A percentile compares a stretch with the other conserved stretches of the same genome.
These are phyloP conservation scores for Xylaria telfairii DNA, from an alignment of 495 filamentous ascomycete species.

Conservation along the genomic window DNA sequence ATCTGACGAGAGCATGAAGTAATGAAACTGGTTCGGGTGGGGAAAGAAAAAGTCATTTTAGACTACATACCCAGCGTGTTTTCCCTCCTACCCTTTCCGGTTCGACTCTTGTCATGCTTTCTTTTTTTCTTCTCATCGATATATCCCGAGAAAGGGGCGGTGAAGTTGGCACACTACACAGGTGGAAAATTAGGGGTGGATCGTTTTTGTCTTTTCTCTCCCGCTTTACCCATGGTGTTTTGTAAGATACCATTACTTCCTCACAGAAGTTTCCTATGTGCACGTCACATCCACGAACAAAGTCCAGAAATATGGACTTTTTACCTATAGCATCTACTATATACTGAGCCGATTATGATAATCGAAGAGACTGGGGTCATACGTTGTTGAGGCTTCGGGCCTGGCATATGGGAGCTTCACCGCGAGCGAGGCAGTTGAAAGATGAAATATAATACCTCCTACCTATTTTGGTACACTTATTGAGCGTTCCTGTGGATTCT, in stretches of 20 bases:
- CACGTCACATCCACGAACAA: background rate
- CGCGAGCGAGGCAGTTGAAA: background rate
- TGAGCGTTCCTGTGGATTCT: background rate
- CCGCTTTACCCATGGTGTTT: background rate
- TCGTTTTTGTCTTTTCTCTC: conserved; percentile 3
- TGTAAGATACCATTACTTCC: conserved; percentile 18
- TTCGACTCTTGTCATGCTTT: conserved; percentile 8
- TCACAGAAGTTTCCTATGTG: background rate
- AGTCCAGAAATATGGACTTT: background rate
- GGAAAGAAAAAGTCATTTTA: conserved; percentile 11
- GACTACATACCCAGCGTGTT: conserved; percentile 14
- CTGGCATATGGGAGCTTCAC: conserved; percentile 18
- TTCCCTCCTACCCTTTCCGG: conserved; percentile 13
- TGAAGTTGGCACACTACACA: conserved; percentile 4
- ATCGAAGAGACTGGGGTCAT: background rate
- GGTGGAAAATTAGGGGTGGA: background rate
- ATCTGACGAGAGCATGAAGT: conserved; percentile 21
- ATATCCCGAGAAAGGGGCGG: background rate
- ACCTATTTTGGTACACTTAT: background rate
- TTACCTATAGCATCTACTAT: background rate
- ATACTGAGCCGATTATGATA: background rate
- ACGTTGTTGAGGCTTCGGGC: conserved; percentile 15
- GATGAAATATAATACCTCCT: background rate
- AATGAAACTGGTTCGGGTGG: conserved; percentile 20
- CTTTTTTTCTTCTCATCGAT: background rate